phyloP scores from a whole-genome alignment of 2,329 filamentous ascomycete species.

The Microdochium nivale region DNA sequence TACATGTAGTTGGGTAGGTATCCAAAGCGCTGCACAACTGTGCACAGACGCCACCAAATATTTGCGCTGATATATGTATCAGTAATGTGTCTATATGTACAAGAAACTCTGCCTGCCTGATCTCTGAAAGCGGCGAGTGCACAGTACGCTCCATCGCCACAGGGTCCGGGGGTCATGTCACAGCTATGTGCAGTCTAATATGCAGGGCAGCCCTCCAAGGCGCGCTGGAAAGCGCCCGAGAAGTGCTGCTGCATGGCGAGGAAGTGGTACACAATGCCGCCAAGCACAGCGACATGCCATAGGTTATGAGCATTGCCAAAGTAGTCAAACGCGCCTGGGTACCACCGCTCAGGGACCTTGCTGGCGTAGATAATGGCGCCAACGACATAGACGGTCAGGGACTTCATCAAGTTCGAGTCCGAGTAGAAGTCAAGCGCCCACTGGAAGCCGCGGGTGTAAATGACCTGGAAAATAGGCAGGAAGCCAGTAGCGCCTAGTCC shows the following conservation, averaged over 20 bases:
- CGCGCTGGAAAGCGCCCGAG: constrained; percentile 62
- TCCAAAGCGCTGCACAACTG: too few relatives aligned
- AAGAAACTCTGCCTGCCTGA: too few relatives aligned
- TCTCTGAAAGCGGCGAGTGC: too few relatives aligned
- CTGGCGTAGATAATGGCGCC: constrained; percentile 85
- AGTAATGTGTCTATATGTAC: too few relatives aligned
- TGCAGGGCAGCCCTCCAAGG: constrained; percentile 48
- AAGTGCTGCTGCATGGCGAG: constrained; percentile 95
- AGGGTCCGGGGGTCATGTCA: neutral
- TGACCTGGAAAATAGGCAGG: constrained; percentile 78
- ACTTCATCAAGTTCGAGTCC: constrained; percentile 66
- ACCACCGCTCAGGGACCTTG: constrained; percentile 89
- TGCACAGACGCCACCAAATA: too few relatives aligned
- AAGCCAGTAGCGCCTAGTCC: constrained; percentile 82
- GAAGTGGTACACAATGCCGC: constrained; percentile 97
- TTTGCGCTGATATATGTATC: too few relatives aligned
- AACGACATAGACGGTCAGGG: constrained; percentile 72
- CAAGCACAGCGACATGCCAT: constrained; percentile 85
- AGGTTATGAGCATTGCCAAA: constrained; percentile 93
- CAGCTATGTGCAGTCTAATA: constrained; percentile 28
- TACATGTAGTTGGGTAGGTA: too few relatives aligned
- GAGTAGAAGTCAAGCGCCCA: constrained; percentile 89
- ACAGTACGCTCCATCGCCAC: too few relatives aligned
- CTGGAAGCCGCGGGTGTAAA: constrained; percentile 63
- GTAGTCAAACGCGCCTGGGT: constrained; percentile 89